Base-by-base conservation (phyloP, 345 rosid genomes). In the Hibiscus trionum region DNA sequence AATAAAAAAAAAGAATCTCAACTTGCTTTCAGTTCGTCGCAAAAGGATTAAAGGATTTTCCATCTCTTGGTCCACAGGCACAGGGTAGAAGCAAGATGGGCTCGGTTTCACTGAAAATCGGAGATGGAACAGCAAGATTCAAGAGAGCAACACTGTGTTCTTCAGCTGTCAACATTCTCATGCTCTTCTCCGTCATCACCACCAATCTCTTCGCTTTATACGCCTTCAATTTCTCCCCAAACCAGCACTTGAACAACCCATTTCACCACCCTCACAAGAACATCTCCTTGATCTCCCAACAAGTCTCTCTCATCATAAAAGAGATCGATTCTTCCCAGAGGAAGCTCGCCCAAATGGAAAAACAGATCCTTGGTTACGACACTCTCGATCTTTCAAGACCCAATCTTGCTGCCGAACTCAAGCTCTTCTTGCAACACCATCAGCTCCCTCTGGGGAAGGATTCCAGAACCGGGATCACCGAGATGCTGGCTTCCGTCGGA, bases 101-200 rank as follows among this genome's bases (percentile, higher is more conserved):
- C 49, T 86, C 99, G 10, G 97, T 91, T 1, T 90, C 97, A 0
- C 79, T 94, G 69, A 94, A 92, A 80, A 88, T 88, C 26, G 99
- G 99, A 9, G 97, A 95, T 71, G 97, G 99, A 78, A 95, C 97
- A 8, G 97, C 97, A 44, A 86, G 97, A 77, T 95, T 92, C 90
- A 90, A 79, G 77, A 79, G 87, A 73, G 85, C 93, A 17, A 79
- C 87, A 11, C 17, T 88, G 14, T 95, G 89, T 70, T 92, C 99
- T 5, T 92, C 97, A 46, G 92, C 91, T 17, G 85, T 88, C 9
- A 90, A 95, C 82, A 74, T 92, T 76, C 94, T 95, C 21, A 95
- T 95, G 99, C 91, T 92, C 65, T 84, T 92, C 83, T 95, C 99
- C 55, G 92, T 95, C 49, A 64, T 95, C 65, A 84, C 94, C 24